These are phyloP conservation scores for Tulasnella sp. DNA, from an alignment of 768 basidiomycete species.

Conservation along the genomic window DNA sequence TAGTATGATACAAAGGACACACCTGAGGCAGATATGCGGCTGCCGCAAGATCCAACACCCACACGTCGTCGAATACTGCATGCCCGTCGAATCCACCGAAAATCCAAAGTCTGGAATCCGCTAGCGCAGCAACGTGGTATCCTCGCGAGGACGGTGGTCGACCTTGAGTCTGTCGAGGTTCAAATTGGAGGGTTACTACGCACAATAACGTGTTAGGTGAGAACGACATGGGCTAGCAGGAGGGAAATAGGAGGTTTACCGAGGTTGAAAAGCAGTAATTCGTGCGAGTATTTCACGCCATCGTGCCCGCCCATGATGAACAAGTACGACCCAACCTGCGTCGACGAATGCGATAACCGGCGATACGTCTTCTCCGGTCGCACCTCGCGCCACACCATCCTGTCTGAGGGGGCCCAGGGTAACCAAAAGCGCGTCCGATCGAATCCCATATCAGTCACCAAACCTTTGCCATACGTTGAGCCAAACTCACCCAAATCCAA, in stretches of 20 bases:
- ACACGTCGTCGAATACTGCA: constrained; percentile 68
- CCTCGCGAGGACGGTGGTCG: constrained; percentile 64
- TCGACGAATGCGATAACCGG: constrained; percentile 74
- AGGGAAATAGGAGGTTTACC: constrained; percentile 34
- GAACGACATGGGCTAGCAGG: neutral
- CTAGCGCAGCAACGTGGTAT: constrained; percentile 72
- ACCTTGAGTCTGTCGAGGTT: constrained; percentile 57
- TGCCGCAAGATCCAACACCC: constrained; percentile 75
- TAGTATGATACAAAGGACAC: neutral
- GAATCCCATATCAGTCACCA: too few species aligned
- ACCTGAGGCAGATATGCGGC: constrained; percentile 86
- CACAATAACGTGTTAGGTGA: neutral
- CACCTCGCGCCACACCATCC: constrained; percentile 28
- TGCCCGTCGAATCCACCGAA: constrained; percentile 64
- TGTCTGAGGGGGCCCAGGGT: constrained; percentile 21
- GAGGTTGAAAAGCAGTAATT: constrained; percentile 77
- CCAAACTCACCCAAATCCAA: constrained; percentile 65
- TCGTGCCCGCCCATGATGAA: constrained; percentile 88
- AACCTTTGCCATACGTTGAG: neutral
- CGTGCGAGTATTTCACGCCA: constrained; percentile 53
- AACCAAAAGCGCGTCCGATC: neutral
- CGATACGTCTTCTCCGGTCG: constrained; percentile 35
- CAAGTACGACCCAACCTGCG: constrained; percentile 85
- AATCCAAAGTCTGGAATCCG: constrained; percentile 75
- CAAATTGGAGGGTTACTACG: constrained; percentile 85